Evolutionary conservation across 495 filamentous ascomycete species (phyloP).

Genomic region (Patellaria atrata): DNA sequence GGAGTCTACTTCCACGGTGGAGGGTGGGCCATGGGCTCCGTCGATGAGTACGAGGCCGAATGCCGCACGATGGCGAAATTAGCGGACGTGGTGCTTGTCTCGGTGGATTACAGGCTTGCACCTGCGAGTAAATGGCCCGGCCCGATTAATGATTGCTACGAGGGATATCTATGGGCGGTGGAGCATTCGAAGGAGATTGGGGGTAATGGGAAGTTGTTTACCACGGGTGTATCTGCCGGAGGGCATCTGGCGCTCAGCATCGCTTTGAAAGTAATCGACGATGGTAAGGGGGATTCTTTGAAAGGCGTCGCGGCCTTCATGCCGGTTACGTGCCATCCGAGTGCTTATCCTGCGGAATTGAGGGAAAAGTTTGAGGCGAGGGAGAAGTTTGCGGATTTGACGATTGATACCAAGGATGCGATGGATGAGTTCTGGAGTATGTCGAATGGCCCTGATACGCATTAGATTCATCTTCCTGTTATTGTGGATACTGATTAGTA

Average conservation of each 20-base stretch:
- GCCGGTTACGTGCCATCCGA: slow-evolving; percentile 12
- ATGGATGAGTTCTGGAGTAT: slow-evolving; percentile 14
- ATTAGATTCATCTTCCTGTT: no score
- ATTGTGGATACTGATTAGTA: slow-evolving; percentile 1
- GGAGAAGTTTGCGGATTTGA: slow-evolving; percentile 12
- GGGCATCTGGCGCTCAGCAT: slow-evolving; percentile 11
- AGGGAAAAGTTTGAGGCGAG: slow-evolving; percentile 11
- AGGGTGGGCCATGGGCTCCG: slow-evolving; percentile 18
- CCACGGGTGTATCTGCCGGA: slow-evolving; percentile 11
- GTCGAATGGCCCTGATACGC: not conserved
- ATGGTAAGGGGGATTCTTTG: slow-evolving; percentile 11
- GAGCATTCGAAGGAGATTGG: slow-evolving; percentile 12
- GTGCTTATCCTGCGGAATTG: slow-evolving; percentile 12
- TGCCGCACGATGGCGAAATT: slow-evolving; percentile 11
- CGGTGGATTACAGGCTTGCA: slow-evolving; percentile 16
- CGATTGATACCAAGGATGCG: slow-evolving; percentile 9
- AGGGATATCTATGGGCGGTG: slow-evolving; percentile 16
- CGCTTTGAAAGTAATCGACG: slow-evolving; percentile 15
- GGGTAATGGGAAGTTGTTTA: slow-evolving; percentile 13
- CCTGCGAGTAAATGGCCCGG: slow-evolving; percentile 15
- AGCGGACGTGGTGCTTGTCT: slow-evolving; percentile 14
- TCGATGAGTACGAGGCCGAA: slow-evolving; percentile 13
- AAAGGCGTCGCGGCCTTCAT: slow-evolving; percentile 12
- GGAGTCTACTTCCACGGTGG: slow-evolving; percentile 17
- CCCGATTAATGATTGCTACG: slow-evolving; percentile 13